Conservation (phyloP, 768 basidiomycete genomes). For the Hygrophoropsis aurantiaca region DNA sequence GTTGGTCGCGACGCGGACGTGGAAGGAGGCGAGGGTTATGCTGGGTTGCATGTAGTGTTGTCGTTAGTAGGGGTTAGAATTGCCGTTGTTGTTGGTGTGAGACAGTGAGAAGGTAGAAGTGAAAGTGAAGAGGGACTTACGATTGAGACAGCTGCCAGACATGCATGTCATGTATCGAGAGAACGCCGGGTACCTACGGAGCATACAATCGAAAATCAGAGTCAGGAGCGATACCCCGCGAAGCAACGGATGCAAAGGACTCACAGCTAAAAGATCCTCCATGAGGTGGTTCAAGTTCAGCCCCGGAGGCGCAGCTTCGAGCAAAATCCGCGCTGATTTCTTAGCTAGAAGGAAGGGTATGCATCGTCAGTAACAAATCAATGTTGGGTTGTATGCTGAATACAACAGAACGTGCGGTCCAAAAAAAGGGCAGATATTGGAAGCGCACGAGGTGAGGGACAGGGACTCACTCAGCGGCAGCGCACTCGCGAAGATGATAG, state of each 20-base stretch:
- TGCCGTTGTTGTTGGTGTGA: too few species aligned
- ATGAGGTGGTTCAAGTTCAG: constrained; percentile 49
- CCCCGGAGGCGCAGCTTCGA: constrained; percentile 52
- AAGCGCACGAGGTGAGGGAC: too few species aligned
- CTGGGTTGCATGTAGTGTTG: constrained; percentile 23
- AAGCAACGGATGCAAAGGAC: too few species aligned
- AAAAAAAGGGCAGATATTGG: too few species aligned
- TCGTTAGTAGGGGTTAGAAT: too few species aligned
- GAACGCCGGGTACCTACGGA: constrained; percentile 42
- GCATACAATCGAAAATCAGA: not conserved
- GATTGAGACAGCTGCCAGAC: constrained; percentile 58
- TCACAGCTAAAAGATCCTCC: constrained; percentile 46
- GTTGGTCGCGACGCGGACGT: constrained; percentile 49
- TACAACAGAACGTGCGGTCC: too few species aligned
- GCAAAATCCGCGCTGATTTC: constrained; percentile 48
- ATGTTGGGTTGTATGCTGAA: too few species aligned
- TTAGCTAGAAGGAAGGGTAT: constrained; percentile 28
- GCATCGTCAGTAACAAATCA: not conserved
- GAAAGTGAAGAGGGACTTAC: constrained; percentile 25
- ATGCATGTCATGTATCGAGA: constrained; percentile 51
- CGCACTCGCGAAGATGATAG: constrained; percentile 53
- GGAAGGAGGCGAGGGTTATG: constrained; percentile 52
- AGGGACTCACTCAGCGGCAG: constrained; percentile 47
- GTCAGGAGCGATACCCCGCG: too few species aligned
- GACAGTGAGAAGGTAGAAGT: not conserved